Conservation (phyloP, 768 basidiomycete genomes). For the Hericium rajendrae region DNA sequence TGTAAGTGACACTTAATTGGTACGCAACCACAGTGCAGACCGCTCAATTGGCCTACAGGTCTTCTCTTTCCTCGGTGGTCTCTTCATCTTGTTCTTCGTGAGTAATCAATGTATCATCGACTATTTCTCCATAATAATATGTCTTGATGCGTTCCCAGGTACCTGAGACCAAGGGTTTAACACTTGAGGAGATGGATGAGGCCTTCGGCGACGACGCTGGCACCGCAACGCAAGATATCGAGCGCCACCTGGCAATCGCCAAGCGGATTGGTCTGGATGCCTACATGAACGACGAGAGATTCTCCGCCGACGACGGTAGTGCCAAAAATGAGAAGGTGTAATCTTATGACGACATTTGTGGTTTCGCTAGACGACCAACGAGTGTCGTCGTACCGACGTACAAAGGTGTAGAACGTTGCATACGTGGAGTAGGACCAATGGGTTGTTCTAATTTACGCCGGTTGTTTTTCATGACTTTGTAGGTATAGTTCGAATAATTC, state of each 20-base stretch:
- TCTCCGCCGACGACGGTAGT: conserved; percentile 9
- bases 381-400: background rate
- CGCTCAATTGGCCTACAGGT: conserved; percentile 23
- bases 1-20: conserved; percentile 23
- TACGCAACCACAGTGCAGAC: background rate
- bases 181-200: conserved; percentile 73
- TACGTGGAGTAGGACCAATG: background rate
- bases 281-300: conserved; percentile 13
- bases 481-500: background rate
- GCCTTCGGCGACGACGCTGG: conserved; percentile 54
- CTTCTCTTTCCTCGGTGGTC: conserved; percentile 57
- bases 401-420: background rate
- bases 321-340: background rate
- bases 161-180: conserved; percentile 66
- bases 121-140: background rate
- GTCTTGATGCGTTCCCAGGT: conserved; percentile 25
- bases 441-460: background rate
- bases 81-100: conserved; percentile 59
- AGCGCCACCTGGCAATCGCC: conserved; percentile 40
- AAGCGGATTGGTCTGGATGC: conserved; percentile 51
- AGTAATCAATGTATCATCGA: conserved; percentile 16
- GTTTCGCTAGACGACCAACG: background rate
- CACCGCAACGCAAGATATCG: conserved; percentile 46
- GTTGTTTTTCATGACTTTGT: background rate
- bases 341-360: background rate